A percentile compares a stretch with the other conserved stretches of the same genome.
phyloP scores from a whole-genome alignment of 331 rosid genomes.

The Phaseolus coccineus region DNA sequence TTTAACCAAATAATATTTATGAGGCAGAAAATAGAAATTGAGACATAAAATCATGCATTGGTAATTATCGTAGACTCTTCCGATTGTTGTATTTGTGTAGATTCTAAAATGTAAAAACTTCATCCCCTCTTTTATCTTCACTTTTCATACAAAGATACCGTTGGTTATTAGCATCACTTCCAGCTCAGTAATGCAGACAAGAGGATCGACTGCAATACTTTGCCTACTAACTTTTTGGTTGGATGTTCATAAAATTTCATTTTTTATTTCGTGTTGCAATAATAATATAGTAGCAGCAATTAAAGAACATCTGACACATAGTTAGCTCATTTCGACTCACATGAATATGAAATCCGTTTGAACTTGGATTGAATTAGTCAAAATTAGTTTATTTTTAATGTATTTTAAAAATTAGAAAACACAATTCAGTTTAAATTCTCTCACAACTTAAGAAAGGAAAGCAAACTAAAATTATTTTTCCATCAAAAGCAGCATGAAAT shows the following conservation, averaged over 20 bases:
- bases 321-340: not conserved
- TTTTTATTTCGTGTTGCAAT: not conserved
- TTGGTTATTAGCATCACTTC: not conserved
- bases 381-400: conserved; percentile 9
- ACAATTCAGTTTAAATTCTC: conserved; percentile 14
- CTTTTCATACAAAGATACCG: not conserved
- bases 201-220: conserved; percentile 28
- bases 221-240: conserved; percentile 8
- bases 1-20: not conserved
- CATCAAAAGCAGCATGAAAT: not conserved
- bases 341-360: conserved; percentile 1
- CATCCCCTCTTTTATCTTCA: not conserved
- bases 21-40: not conserved
- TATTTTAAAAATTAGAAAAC: not conserved
- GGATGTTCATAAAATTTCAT: conserved; percentile 14
- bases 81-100: not conserved
- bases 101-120: not conserved
- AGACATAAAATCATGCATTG: not conserved
- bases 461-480: not conserved
- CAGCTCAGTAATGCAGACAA: not conserved
- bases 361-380: not conserved
- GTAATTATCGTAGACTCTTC: not conserved
- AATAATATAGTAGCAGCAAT: not conserved
- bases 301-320: not conserved
- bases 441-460: not conserved